A percentile compares a stretch with the other conserved stretches of the same genome.
Conservation (phyloP, 495 filamentous ascomycete genomes). For the Immersiella caudata region DNA sequence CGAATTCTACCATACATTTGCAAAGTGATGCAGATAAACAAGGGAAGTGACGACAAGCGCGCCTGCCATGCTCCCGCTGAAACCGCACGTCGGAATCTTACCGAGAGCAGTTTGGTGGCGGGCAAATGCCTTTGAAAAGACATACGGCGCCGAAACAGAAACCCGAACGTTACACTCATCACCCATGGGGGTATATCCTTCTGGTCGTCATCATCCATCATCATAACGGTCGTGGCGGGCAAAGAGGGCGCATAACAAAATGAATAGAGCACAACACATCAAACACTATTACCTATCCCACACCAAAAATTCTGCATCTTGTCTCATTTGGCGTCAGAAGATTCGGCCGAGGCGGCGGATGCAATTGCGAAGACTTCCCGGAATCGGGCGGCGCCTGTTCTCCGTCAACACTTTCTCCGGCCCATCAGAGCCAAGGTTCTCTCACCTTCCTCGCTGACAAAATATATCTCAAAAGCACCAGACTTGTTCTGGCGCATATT, state of each 20-base stretch:
- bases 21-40: neutral
- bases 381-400: conserved; percentile 42
- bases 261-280: neutral
- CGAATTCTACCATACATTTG: neutral
- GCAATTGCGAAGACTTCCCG: conserved; percentile 42
- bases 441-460: conserved; percentile 46
- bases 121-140: too few species aligned
- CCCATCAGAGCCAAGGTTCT: neutral
- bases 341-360: conserved; percentile 28
- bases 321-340: conserved; percentile 34
- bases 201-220: neutral
- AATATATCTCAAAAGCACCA: conserved; percentile 50
- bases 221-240: neutral
- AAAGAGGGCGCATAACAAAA: neutral
- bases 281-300: neutral
- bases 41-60: neutral
- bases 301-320: neutral
- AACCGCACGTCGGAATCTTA: neutral
- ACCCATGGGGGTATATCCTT: neutral
- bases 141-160: neutral
- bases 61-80: neutral
- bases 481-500: conserved; percentile 48
- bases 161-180: neutral
- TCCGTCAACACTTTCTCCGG: neutral
- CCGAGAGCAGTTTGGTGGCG: neutral